Percentiles rank a stretch among this genome's conserved stretches.
These are phyloP conservation scores for Tetracentron sinense DNA, from an alignment of 164 flowering plant species.

Conservation along the genomic window DNA sequence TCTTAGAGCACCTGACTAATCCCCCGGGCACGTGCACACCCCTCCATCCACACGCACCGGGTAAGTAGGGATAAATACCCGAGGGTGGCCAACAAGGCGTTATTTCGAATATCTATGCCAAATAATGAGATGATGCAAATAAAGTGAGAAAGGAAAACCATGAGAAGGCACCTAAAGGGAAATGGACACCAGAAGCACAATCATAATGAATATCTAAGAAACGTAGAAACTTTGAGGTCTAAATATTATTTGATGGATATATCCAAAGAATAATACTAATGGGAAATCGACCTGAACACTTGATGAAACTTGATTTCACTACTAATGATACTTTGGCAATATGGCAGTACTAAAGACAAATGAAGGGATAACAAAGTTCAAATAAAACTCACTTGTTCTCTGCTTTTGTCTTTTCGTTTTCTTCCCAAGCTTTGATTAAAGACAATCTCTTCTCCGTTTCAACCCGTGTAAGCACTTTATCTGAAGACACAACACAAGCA, in stretches of 20 bases:
- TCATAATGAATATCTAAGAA: too few relatives aligned
- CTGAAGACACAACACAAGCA: conserved; percentile 27
- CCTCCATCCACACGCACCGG: too few relatives aligned
- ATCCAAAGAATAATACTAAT: not conserved
- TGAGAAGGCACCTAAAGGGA: too few relatives aligned
- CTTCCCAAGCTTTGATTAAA: conserved; percentile 92
- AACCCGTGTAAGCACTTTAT: conserved; percentile 63
- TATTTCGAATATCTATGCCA: too few relatives aligned
- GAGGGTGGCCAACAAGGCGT: too few relatives aligned
- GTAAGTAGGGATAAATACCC: too few relatives aligned
- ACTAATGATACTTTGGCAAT: too few relatives aligned
- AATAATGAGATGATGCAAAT: too few relatives aligned
- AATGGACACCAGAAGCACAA: not conserved
- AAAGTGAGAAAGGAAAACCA: too few relatives aligned
- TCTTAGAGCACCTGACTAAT: too few relatives aligned
- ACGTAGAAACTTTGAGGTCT: not conserved
- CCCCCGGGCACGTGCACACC: too few relatives aligned
- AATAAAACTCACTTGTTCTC: conserved; percentile 68
- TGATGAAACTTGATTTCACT: not conserved
- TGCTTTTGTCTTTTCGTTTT: conserved; percentile 72
- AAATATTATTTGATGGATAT: not conserved
- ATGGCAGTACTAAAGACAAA: not conserved
- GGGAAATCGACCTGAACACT: not conserved
- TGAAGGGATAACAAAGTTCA: not conserved
- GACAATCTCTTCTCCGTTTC: conserved; percentile 71